Conservation (phyloP, 75 land plant genomes). For the Isoetes taiwanensis region DNA sequence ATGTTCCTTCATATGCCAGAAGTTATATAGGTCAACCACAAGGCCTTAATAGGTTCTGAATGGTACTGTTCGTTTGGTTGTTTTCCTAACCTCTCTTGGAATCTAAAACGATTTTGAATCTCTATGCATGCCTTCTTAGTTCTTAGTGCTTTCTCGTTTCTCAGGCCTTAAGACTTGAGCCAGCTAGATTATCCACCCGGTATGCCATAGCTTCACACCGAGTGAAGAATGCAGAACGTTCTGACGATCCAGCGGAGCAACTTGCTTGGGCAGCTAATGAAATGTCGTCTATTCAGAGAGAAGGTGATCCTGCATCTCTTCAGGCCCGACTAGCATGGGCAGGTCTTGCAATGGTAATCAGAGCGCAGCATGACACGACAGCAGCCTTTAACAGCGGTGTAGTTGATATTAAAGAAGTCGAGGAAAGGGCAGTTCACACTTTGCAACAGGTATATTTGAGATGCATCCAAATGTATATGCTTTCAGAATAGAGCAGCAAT, state of each 20-base stretch:
- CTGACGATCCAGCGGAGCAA: conserved; percentile 51
- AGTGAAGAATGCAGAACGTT: conserved; percentile 58
- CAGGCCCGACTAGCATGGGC: conserved; percentile 63
- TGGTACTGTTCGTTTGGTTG: too few relatives aligned
- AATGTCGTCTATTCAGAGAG: conserved; percentile 65
- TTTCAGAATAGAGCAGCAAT: too few relatives aligned
- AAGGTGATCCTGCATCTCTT: conserved; percentile 45
- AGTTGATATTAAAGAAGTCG: conserved; percentile 36
- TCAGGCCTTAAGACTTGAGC: conserved; percentile 68
- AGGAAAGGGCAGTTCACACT: conserved; percentile 44
- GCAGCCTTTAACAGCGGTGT: conserved; percentile 38
- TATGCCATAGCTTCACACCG: conserved; percentile 62
- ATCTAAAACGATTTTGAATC: too few relatives aligned
- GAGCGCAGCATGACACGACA: conserved; percentile 59
- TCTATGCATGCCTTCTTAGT: conserved; percentile 2
- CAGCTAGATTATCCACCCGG: conserved; percentile 51
- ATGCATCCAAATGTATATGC: background rate
- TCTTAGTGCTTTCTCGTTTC: background rate
- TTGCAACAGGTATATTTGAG: conserved; percentile 52
- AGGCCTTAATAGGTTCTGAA: background rate
- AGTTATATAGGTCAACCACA: too few relatives aligned
- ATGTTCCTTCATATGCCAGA: too few relatives aligned
- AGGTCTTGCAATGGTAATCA: conserved; percentile 65
- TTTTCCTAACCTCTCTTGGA: too few relatives aligned
- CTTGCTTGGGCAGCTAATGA: conserved; percentile 76